These are phyloP conservation scores for Aegilops speltoides DNA, from an alignment of 176 grass and related monocot species.

Conservation along the genomic window DNA sequence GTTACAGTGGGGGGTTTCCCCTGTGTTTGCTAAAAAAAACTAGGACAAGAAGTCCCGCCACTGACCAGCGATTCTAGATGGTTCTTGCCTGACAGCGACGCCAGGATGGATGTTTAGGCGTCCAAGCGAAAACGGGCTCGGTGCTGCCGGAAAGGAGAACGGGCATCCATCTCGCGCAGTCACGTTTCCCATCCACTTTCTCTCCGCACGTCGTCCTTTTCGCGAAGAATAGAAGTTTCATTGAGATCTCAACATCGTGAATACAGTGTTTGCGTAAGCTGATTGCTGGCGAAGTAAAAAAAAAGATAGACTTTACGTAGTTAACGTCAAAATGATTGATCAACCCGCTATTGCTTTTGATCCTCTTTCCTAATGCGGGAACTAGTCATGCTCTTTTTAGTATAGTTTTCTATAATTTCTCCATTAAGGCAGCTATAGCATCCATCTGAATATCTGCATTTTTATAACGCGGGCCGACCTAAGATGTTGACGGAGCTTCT, in stretches of 20 bases:
- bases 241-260: neutral
- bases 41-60: too few relatives aligned
- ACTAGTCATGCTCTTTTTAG: neutral
- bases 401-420: neutral
- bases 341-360: neutral
- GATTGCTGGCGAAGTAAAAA: neutral
- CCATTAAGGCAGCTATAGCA: neutral
- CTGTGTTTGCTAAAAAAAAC: too few relatives aligned
- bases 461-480: neutral
- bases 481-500: neutral
- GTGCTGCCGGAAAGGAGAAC: too few relatives aligned
- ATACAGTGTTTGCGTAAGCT: neutral
- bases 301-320: neutral
- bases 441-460: neutral
- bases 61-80: too few relatives aligned
- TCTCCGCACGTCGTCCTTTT: neutral
- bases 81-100: too few relatives aligned
- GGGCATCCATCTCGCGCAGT: neutral
- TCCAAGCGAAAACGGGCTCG: too few relatives aligned
- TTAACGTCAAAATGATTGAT: neutral
- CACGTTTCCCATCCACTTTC: neutral
- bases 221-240: neutral
- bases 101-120: too few relatives aligned
- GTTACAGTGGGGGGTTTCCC: too few relatives aligned
- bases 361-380: neutral